These are phyloP conservation scores for Geosmithia flava DNA, from an alignment of 2,329 filamentous ascomycete genomes.

Conservation along the genomic window DNA sequence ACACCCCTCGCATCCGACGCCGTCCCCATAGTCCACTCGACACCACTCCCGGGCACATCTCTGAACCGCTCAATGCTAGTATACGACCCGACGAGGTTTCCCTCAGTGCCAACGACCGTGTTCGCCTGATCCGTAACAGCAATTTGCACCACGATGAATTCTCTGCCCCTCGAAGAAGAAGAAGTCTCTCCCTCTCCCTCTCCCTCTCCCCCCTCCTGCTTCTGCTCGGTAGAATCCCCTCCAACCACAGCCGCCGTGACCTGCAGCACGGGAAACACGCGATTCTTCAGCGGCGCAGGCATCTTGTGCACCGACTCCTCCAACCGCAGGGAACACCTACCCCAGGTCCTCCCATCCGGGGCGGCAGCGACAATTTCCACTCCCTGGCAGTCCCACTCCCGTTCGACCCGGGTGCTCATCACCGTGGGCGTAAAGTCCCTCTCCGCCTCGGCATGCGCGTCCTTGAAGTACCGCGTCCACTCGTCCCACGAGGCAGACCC, in stretches of 20 bases:
- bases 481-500: conserved; percentile 52
- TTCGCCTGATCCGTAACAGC: conserved; percentile 25
- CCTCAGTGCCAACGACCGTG: conserved; percentile 20
- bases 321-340: conserved; percentile 33
- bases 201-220: no score
- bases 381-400: conserved; percentile 31
- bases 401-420: conserved; percentile 18
- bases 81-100: conserved; percentile 42
- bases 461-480: conserved; percentile 46
- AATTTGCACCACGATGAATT: conserved; percentile 44
- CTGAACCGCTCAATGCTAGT: conserved; percentile 52
- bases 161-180: background rate
- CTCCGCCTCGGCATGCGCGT: conserved; percentile 27
- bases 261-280: conserved; percentile 56
- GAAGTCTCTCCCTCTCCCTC: conserved; percentile 18
- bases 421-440: conserved; percentile 25
- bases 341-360: conserved; percentile 27
- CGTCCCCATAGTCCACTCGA: conserved; percentile 69
- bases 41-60: conserved; percentile 27
- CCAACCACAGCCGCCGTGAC: conserved; percentile 33
- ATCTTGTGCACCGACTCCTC: conserved; percentile 57
- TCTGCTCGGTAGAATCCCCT: no score
- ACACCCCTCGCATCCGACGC: conserved; percentile 57
- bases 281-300: conserved; percentile 44
- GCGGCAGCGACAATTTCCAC: conserved; percentile 20